Base-by-base conservation (phyloP, 2,329 filamentous ascomycete genomes). In the Trichothecium sympodiale region DNA sequence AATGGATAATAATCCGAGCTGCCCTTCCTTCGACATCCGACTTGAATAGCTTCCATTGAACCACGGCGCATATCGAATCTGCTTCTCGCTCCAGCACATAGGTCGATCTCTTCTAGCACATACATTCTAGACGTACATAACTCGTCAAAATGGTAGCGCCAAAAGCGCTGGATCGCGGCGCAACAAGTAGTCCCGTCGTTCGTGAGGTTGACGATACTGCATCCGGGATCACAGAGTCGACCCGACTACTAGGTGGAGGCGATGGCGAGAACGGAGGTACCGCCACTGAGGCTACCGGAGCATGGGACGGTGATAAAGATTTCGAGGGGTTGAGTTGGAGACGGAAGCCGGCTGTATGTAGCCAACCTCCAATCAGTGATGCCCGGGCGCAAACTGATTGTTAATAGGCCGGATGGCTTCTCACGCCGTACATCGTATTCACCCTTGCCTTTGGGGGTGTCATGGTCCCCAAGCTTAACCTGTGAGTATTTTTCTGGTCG, bases 361-460 rank as follows among this genome's bases (percentile, higher is more conserved):
- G 32, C 14, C 12, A 16, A 15, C 17, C 26, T 10, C 20, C 15
- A 8, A 6, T 17, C 30, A 10, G 16, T 5, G 7, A 26, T 8
- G 28, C 12, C 13, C 17, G 28, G 26, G 14, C 12, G 10, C 12
- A 4, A 30, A 41, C 47, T 55, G 44, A 57, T 43, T 31, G 39
- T 15, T 18, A 33, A 25, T 41, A 84, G 83, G 74, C 93, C 35
- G 84, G 70, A 57, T 96, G 87, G 84, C 67, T 96, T 4, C 57
- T 96, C 7, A 75, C 73, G 0, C 83, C 87, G 1, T 91, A 88
- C 57, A 68, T 83, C 38, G 59, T 94, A 31, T 89, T 86, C 52
- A 85, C 86, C 0, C 64, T 93, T 36, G 87, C 88, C 0, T 89
- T 91, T 56, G 91, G 89, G 23, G 86, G 85, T 38, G 74, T 84